phyloP scores from a whole-genome alignment of 371 early-diverging fungal species.

The Cokeromyces recurvatus region DNA sequence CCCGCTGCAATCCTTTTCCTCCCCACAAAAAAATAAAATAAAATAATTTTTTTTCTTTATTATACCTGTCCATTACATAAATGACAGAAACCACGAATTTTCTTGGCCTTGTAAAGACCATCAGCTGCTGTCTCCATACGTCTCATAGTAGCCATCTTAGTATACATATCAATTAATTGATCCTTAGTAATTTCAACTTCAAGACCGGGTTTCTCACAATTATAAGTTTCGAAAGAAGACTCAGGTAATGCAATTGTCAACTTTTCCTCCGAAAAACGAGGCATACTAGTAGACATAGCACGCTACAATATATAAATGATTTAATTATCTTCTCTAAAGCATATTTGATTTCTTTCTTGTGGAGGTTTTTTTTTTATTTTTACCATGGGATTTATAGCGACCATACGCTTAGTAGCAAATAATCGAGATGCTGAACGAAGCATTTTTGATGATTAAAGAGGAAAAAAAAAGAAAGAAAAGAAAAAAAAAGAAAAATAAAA shows the following conservation, averaged over 20 bases:
- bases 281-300: constrained; percentile 38
- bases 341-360: too few relatives aligned
- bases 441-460: too few relatives aligned
- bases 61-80: constrained; percentile 95
- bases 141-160: constrained; percentile 84
- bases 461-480: too few relatives aligned
- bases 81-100: constrained; percentile 99
- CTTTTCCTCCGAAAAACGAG: constrained; percentile 39
- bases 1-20: constrained; percentile 14
- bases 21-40: constrained; percentile 5
- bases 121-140: constrained; percentile 95
- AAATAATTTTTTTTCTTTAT: background rate
- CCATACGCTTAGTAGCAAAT: too few relatives aligned
- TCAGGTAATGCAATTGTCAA: constrained; percentile 57
- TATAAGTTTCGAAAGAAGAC: constrained; percentile 60
- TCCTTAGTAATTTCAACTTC: constrained; percentile 59
- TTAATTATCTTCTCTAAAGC: too few relatives aligned
- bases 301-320: constrained; percentile 19
- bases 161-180: constrained; percentile 81
- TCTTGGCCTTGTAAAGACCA: constrained; percentile 93
- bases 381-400: too few relatives aligned
- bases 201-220: constrained; percentile 61
- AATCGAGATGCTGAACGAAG: too few relatives aligned
- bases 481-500: too few relatives aligned
- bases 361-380: too few relatives aligned